Conservation (phyloP, 768 basidiomycete genomes). For the Boletus rubroflammeus region DNA sequence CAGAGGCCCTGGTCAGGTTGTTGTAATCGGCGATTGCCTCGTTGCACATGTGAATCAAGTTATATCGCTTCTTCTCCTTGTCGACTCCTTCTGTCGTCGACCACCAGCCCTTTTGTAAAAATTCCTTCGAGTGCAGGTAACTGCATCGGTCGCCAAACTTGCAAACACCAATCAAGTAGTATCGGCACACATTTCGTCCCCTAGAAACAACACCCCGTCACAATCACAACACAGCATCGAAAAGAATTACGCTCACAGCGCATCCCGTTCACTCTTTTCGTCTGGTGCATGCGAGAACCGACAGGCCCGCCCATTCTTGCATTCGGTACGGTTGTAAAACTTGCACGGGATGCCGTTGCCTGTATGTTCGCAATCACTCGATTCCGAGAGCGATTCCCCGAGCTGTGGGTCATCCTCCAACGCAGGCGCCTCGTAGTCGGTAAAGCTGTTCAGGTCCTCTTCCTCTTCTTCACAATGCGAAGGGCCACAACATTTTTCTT, state of each 20-base stretch:
- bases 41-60: background rate
- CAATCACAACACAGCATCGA: background rate
- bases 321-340: constrained; percentile 55
- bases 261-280: constrained; percentile 50
- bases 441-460: background rate
- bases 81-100: constrained; percentile 11
- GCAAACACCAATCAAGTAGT: constrained; percentile 40
- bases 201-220: constrained; percentile 29
- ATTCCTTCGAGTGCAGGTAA: constrained; percentile 46
- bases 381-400: constrained; percentile 47
- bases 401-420: constrained; percentile 28
- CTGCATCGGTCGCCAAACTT: constrained; percentile 40
- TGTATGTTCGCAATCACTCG: constrained; percentile 49
- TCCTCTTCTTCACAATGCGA: background rate
- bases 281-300: constrained; percentile 53
- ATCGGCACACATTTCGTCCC: constrained; percentile 49
- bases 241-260: constrained; percentile 38
- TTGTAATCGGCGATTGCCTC: background rate
- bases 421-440: constrained; percentile 17
- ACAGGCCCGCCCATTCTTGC: constrained; percentile 41
- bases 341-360: constrained; percentile 53
- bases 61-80: background rate
- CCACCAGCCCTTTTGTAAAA: constrained; percentile 50
- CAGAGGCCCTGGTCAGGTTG: background rate
- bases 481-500: background rate